Evolutionary conservation across 768 basidiomycete genomes (phyloP), one percentile per base, ranked within the genome.

Genomic region (Cubamyces sp.): DNA sequence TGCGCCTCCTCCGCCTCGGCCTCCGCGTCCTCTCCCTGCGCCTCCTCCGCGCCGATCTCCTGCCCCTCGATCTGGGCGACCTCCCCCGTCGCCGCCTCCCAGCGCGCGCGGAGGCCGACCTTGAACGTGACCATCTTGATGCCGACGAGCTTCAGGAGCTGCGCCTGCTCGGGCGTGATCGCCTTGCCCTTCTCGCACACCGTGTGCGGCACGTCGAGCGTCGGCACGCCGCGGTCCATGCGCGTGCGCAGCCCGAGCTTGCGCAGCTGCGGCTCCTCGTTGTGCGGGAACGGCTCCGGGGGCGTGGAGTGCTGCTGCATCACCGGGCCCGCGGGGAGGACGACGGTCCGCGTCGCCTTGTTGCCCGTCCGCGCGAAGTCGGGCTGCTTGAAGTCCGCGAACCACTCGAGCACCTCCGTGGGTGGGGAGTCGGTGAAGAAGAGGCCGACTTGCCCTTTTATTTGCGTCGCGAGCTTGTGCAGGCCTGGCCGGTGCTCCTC

Each of bases 241-340:
- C 81, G 84, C 18, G 96, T 98, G 53, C 86, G 80, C 34, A 99
- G 77, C 8, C 97, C 97, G 39, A 98, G 84, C 74, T 92, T 92
- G 57, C 97, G 87, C 54, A 99, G 81, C 72, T 98, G 96, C 21
- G 96, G 95, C 64, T 99, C 97, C 78, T 98, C 94, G 69, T 94
- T 95, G 74, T 98, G 95, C 40, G 97, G 94, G 75, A 98, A 96
- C 2, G 93, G 90, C 67, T 95, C 89, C 41, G 90, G 85, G 0
- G 90, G 91, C 64, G 91, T 88, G 3, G 90, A 88, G 72, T 90
- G 82, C 45, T 82, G 83, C 64, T 86, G 84, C 87, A 95, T 84
- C 57, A 98, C 85, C 21, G 96, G 93, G 39, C 96, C 96, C 61
- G 77, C 84, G 16, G 94, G 91, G 18, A 99, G 79, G 34, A 81